phyloP scores from a whole-genome alignment of 805 yeast genomes.

The Candida hispaniensis region DNA sequence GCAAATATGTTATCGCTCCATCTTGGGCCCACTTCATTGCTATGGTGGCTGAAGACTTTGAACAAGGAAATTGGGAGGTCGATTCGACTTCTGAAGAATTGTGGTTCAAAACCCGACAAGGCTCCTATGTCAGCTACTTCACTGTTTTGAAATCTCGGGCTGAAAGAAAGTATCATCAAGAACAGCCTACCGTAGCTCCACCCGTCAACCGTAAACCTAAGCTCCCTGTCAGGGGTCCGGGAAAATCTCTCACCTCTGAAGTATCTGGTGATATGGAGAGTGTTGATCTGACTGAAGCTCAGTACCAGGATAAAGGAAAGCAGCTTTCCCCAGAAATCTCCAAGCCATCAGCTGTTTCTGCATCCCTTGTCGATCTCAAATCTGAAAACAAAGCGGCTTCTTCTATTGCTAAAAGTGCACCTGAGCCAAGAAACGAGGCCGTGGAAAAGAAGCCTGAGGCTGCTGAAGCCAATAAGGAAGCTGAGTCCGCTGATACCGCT shows the following conservation, averaged over 20 bases:
- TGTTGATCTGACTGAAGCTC: conserved; percentile 8
- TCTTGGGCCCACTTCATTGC: conserved; percentile 85
- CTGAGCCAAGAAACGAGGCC: conserved; percentile 11
- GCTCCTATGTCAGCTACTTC: conserved; percentile 58
- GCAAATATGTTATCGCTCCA: conserved; percentile 74
- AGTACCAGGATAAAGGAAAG: conserved; percentile 14
- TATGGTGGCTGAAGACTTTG: conserved; percentile 76
- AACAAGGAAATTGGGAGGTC: conserved; percentile 67
- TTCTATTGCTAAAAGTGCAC: conserved; percentile 12
- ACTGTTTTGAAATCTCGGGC: conserved; percentile 41
- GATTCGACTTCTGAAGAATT: conserved; percentile 54
- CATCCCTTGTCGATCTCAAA: conserved; percentile 18
- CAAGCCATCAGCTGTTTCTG: conserved; percentile 11
- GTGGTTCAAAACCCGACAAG: conserved; percentile 49
- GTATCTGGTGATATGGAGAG: conserved; percentile 2
- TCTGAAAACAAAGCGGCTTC: conserved; percentile 19
- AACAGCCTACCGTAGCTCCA: conserved; percentile 10
- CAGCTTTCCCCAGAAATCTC: conserved; percentile 12
- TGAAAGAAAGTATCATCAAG: conserved; percentile 22
- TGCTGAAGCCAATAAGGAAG: conserved; percentile 5
- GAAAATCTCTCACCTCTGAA: conserved; percentile 13
- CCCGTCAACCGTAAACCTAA: conserved; percentile 9
- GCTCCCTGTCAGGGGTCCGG: conserved; percentile 9
- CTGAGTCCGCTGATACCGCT: no score
- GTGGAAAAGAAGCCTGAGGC: conserved; percentile 13